A percentile compares a stretch with the other conserved stretches of the same genome.
Evolutionary conservation across 2,329 filamentous ascomycete species (phyloP).

Genomic region (Venturiaceae sp.): DNA sequence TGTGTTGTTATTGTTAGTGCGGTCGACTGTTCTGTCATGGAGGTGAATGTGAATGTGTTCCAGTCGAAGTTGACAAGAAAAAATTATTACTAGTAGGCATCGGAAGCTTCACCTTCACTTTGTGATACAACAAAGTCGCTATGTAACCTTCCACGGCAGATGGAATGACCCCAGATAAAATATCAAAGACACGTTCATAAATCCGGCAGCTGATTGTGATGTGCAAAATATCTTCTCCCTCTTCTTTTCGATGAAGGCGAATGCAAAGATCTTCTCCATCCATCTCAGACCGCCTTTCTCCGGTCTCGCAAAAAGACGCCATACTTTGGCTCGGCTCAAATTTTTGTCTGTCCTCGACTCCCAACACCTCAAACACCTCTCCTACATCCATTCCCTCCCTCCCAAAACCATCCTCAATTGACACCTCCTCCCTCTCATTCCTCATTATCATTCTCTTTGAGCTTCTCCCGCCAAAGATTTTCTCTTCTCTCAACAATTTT

Average conservation of each 20-base stretch:
- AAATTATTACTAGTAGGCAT: no score
- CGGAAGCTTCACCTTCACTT: no score
- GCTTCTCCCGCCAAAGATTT: not conserved
- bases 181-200: not conserved
- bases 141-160: not conserved
- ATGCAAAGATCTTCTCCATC: no score
- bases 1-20: not conserved
- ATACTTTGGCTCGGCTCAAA: no score
- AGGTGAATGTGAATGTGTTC: no score
- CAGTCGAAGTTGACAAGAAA: no score
- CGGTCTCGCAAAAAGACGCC: not conserved
- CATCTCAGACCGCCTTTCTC: not conserved
- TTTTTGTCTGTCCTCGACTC: not conserved
- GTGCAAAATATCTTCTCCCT: no score
- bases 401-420: not conserved
- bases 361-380: not conserved
- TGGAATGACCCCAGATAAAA: not conserved
- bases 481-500: not conserved
- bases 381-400: not conserved
- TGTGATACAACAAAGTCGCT: no score
- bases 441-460: not conserved
- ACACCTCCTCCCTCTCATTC: not conserved
- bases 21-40: conserved; percentile 4
- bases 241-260: no score
- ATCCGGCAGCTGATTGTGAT: not conserved